Conservation (phyloP, 1,284 basidiomycete genomes). For the Trametes pubescens region DNA sequence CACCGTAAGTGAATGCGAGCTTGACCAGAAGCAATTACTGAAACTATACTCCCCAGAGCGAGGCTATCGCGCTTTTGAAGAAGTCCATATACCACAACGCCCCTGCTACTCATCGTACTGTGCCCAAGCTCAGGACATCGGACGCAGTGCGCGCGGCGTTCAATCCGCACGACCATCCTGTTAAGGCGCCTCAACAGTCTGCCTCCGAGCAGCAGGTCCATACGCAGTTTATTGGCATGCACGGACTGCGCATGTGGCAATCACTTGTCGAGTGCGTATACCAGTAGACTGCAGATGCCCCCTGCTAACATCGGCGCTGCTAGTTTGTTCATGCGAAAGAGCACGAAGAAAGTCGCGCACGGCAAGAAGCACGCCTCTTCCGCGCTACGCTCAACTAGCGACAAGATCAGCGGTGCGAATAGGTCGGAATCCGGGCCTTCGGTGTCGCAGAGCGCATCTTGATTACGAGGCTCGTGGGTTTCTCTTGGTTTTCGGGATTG, state of each 20-base stretch:
- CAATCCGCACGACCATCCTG: constrained; percentile 59
- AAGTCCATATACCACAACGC: constrained; percentile 65
- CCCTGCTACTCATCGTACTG: constrained; percentile 59
- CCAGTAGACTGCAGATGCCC: neutral
- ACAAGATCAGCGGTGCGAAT: constrained; percentile 24
- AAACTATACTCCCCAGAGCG: constrained; percentile 47
- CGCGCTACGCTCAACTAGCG: constrained; percentile 32
- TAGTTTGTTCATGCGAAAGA: constrained; percentile 60
- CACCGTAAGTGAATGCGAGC: constrained; percentile 50
- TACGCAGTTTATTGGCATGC: constrained; percentile 51
- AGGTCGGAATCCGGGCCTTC: constrained; percentile 8
- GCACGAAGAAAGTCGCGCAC: constrained; percentile 46
- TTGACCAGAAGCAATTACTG: neutral
- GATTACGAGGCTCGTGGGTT: neutral
- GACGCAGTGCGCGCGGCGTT: constrained; percentile 59
- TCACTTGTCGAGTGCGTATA: constrained; percentile 52
- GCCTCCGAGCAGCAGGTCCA: constrained; percentile 64
- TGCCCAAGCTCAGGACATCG: constrained; percentile 56
- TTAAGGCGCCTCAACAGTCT: constrained; percentile 58
- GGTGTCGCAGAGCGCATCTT: neutral
- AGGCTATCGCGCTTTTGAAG: constrained; percentile 63
- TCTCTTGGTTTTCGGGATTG: neutral
- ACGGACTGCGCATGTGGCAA: constrained; percentile 65
- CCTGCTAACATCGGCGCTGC: constrained; percentile 3
- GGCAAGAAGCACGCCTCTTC: constrained; percentile 42